Evolutionary conservation across 805 yeast species (phyloP), one percentile per base, ranked within the genome.

Genomic region (Kluyveromyces wickerhamii): DNA sequence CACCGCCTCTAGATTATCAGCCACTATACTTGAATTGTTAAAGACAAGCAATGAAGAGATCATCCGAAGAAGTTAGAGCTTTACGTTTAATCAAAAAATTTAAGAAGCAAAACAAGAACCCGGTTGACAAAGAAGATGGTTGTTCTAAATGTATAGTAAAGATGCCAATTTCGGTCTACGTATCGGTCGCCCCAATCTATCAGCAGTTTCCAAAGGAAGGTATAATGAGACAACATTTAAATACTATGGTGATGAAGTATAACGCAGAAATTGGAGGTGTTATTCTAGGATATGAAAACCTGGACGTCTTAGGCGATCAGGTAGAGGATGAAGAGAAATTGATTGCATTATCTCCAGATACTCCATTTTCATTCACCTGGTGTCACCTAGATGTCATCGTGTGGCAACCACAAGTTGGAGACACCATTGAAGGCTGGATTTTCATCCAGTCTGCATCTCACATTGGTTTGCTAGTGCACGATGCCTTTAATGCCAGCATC

Each of bases 361-460:
- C 87, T 15, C 96, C 98, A 16, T 89, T 88, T 56, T 71, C 89
- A 19, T 92, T 82, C 58, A 54, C 82, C 34, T 92, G 98, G 97
- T 69, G 85, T 29, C 63, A 74, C 4, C 94, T 81, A 7, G 92
- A 86, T 35, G 67, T 92, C 31, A 67, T 86, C 37, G 73, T 87
- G 32, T 92, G 98, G 97, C 75, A 72, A 49, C 98, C 99, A 4
- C 74, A 74, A 48, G 66, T 76, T n/a, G 96, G 94, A 4, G 96
- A 92, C 52, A 62, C 69, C 1, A 62, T 92, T 13, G 94, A 88
- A 57, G 98, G 98, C 9, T 72, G 77, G 66, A 71, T 81, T 36
- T 86, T 85, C 63, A 78, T 89, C 74, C 96, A 89, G 64, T 79
- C 95, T 3, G 95, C 94, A 12, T 80, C 95, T 6, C 98, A 92